Percentiles rank a stretch among this genome's conserved stretches.
Evolutionary conservation across 2,329 filamentous ascomycete species (phyloP).

Genomic region (Cryphonectria radicalis): DNA sequence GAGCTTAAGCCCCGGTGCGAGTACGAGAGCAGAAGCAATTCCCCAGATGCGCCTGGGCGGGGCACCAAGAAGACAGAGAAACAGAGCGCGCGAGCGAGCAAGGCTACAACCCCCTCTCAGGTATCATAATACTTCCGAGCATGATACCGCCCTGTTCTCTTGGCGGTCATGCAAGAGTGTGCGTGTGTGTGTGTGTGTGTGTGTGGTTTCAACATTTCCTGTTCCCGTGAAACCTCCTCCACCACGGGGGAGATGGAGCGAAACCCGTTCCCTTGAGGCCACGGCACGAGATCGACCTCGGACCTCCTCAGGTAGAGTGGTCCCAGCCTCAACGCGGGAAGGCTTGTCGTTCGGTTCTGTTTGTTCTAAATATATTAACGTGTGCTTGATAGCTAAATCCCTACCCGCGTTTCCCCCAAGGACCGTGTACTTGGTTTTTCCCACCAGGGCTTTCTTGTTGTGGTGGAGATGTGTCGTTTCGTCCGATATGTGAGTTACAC

Average conservation of each 20-base stretch:
- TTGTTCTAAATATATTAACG: slow-evolving; percentile 13
- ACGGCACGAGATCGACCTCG: background rate
- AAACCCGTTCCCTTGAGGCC: background rate
- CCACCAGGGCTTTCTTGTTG: background rate
- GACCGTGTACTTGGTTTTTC: background rate
- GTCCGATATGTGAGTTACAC: background rate
- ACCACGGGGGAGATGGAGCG: background rate
- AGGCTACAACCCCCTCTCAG: background rate
- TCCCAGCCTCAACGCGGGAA: background rate
- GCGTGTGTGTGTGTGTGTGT: background rate
- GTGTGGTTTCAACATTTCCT: slow-evolving; percentile 3
- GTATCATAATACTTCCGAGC: slow-evolving; percentile 1
- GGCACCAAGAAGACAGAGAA: background rate
- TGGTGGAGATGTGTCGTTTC: background rate
- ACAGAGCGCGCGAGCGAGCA: background rate
- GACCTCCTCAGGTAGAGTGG: background rate
- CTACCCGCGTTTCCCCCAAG: background rate
- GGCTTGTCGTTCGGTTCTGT: background rate
- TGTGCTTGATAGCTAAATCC: background rate
- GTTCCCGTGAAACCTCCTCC: slow-evolving; percentile 4
- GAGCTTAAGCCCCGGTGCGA: background rate
- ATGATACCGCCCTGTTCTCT: background rate
- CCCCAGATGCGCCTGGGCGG: background rate
- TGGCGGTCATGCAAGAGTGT: background rate
- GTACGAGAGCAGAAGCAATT: background rate